These are phyloP conservation scores for Ophioceras dolichostomum DNA, from an alignment of 2,329 filamentous ascomycete species.

Conservation along the genomic window DNA sequence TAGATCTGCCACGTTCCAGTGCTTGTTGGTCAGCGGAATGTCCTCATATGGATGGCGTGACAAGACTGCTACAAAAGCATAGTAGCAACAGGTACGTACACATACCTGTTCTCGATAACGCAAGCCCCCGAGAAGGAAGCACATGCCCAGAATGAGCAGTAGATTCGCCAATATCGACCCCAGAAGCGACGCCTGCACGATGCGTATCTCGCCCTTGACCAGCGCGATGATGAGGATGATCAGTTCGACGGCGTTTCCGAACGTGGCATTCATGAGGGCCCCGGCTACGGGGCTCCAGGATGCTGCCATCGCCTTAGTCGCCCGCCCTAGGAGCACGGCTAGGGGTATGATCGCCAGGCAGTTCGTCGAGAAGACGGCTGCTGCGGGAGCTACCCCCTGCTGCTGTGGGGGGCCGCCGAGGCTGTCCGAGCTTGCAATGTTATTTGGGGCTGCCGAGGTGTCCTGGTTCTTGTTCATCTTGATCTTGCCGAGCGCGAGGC, in stretches of 20 bases:
- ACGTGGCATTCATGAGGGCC: slow-evolving; percentile 80
- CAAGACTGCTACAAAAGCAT: neutral
- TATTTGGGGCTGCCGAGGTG: no score
- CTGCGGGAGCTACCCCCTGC: no score
- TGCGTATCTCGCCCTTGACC: slow-evolving; percentile 58
- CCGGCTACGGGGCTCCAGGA: slow-evolving; percentile 76
- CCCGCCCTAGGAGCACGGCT: slow-evolving; percentile 69
- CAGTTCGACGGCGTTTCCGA: slow-evolving; percentile 84
- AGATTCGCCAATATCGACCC: slow-evolving; percentile 70
- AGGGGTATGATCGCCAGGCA: slow-evolving; percentile 70
- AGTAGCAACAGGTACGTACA: no score
- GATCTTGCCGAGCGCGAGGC: slow-evolving; percentile 32
- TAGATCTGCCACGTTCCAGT: no score
- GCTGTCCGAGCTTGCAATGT: no score
- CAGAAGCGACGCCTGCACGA: slow-evolving; percentile 66
- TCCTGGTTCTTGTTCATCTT: slow-evolving; percentile 22
- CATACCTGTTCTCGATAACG: slow-evolving; percentile 59
- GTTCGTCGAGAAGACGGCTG: slow-evolving; percentile 49
- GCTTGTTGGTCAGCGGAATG: slow-evolving; percentile 1
- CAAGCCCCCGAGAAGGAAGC: slow-evolving; percentile 57
- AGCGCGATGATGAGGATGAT: slow-evolving; percentile 84
- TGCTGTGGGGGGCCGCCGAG: no score
- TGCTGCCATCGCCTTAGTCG: slow-evolving; percentile 79
- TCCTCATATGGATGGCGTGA: neutral
- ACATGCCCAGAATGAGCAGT: slow-evolving; percentile 64